Evolutionary conservation across 1,284 basidiomycete genomes (phyloP).

Genomic region (Fomitiporia mediterranea): DNA sequence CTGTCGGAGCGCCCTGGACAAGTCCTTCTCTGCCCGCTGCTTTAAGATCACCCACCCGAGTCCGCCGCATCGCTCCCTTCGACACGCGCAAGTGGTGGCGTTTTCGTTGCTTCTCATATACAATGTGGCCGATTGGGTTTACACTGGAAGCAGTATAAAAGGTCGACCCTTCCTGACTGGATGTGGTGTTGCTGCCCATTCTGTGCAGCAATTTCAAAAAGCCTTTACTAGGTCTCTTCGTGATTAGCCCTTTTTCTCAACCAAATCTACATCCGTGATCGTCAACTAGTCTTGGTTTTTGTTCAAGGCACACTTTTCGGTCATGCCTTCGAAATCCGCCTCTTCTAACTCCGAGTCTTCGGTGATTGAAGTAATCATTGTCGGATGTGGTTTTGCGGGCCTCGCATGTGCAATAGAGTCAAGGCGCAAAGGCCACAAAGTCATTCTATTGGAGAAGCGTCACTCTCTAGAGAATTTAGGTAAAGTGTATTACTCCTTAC

Average conservation of each 20-base stretch:
- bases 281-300: too few relatives aligned
- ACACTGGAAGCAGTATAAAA: background rate
- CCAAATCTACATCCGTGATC: too few relatives aligned
- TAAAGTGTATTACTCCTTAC: background rate
- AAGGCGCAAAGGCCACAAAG: constrained; percentile 28
- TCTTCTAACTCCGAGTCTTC: constrained; percentile 5
- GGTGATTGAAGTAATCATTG: constrained; percentile 23
- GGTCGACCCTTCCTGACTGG: background rate
- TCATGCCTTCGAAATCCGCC: constrained; percentile 9
- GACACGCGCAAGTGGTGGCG: background rate
- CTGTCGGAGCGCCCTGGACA: background rate
- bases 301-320: background rate
- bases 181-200: too few relatives aligned
- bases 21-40: background rate
- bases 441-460: constrained; percentile 28
- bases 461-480: constrained; percentile 19
- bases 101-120: too few relatives aligned
- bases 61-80: constrained; percentile 8
- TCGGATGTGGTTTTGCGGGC: constrained; percentile 31
- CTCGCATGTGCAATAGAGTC: constrained; percentile 31
- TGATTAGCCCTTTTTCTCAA: too few relatives aligned
- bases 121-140: background rate
- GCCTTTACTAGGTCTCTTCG: too few relatives aligned
- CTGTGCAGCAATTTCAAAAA: background rate
- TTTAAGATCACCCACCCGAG: background rate